Conservation (phyloP, 2,329 filamentous ascomycete genomes). For the Pseudofabraea citricarpa region DNA sequence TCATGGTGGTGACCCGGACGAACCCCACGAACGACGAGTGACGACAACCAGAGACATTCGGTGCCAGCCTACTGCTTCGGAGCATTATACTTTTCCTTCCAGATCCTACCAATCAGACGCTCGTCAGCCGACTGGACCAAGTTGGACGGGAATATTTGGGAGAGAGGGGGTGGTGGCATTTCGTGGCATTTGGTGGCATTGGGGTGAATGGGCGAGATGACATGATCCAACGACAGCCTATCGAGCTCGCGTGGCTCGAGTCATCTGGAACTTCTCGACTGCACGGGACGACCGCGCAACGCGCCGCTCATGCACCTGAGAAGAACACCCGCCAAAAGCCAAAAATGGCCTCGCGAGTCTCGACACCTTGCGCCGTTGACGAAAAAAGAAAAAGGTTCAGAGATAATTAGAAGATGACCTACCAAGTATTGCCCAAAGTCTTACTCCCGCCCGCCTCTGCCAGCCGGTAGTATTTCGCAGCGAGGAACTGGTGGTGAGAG, state of each 20-base stretch:
- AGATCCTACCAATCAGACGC: slow-evolving; percentile 3
- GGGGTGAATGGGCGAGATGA: background rate
- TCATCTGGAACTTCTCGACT: background rate
- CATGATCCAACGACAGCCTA: background rate
- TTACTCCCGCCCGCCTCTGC: slow-evolving; percentile 88
- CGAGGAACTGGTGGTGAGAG: slow-evolving; percentile 53
- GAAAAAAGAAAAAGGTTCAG: background rate
- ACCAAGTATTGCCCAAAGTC: slow-evolving; percentile 93
- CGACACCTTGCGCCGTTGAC: background rate
- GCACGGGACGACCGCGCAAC: slow-evolving; percentile 3
- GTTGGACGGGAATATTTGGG: no score
- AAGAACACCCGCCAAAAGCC: background rate
- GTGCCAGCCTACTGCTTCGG: background rate
- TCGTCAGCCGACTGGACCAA: background rate
- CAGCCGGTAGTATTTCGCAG: slow-evolving; percentile 87
- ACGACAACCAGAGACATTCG: background rate
- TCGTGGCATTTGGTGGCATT: background rate
- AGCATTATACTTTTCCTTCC: slow-evolving; percentile 1
- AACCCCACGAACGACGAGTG: no score
- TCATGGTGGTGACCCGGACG: no score
- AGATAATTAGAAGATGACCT: slow-evolving; percentile 36
- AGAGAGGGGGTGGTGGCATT: no score
- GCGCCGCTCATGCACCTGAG: slow-evolving; percentile 2
- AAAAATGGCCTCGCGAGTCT: background rate
- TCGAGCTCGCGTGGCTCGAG: background rate